Evolutionary conservation across 2,329 filamentous ascomycete genomes (phyloP), one percentile per base, ranked within the genome.

Genomic region (Verticillium nubilum): DNA sequence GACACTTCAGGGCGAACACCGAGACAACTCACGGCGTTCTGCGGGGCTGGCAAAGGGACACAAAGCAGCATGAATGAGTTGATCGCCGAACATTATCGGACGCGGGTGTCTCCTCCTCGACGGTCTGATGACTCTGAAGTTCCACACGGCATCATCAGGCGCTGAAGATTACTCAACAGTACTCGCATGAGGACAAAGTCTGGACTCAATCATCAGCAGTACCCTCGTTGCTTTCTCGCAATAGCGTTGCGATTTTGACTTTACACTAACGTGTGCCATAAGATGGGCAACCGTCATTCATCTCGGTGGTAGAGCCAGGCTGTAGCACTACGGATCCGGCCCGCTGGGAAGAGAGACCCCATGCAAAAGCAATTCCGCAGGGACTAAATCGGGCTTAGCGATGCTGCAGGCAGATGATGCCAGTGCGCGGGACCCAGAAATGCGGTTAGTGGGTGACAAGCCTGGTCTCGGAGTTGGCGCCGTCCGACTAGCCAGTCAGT

Each of bases 271-370:
- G 42, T 47, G 42, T 47, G 42, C 42, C 42, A 47, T 47, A 19
- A 47, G 42, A 47, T 47, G 42, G 29, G n/a, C 42, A 23, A 23
- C 42, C 42, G 42, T 47, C 42, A 47, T 47, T 47, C 42, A 23
- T 47, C n/a, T 25, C n/a, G 19, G 42, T 47, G n/a, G 42, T 19
- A 10, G 42, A 47, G 42, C 42, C 42, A 47, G 42, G n/a, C 25
- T 35, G 31, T 56, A 13, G 33, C 54, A 56, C 54, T 28, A 27
- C 23, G 13, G 17, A 19, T 25, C 54, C 54, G 54, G 54, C 23
- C 54, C 54, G 54, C 31, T 56, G 54, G 54, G 37, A 56, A 26
- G 31, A 35, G 33, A 37, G 31, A 15, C 54, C 54, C 54, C 33
- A 37, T 26, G 54, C 19, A 56, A 56, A 56, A 56, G 54, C 35